Base-by-base conservation (phyloP, 2,329 filamentous ascomycete species). In the Diaporthe humulicola region DNA sequence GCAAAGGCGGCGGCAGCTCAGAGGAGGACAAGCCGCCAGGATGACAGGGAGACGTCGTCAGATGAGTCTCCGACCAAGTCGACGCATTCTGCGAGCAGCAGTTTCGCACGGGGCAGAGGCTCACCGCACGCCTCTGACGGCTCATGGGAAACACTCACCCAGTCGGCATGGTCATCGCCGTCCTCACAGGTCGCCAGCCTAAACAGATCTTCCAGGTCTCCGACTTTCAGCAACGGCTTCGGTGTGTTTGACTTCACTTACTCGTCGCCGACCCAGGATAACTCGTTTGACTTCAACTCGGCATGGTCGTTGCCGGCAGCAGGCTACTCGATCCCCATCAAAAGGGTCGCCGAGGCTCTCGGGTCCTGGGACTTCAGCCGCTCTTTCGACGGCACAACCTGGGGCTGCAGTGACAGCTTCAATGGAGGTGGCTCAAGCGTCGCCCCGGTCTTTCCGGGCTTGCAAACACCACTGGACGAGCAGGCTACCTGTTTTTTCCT, bases 401-500 rank as follows among this genome's bases (percentile, higher is more conserved):
- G 71, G 56, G 45, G 70, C 12, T 70, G 60, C 45, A 30, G 36
- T 25, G 58, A 60, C 33, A 25, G 38, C 30, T 42, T 33, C 25
- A n/a, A 57, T 19, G 38, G 4, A 12, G 19, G 33, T 15, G 30
- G 40, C 19, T 67, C 69, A 25, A 28, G 28, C 14, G 22, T 67
- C 2, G 48, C 69, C 19, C 60, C 58, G 30, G 50, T 74, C 36
- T 17, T 33, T 8, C n/a, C 70, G 22, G 50, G 69, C 40, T 25
- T 76, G 4, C 75, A 78, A 64, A 79, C 78, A 6, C 77, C 78
- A 5, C 76, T 79, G 17, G 77, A 79, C 17, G 75, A 79, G 42
- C 78, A 79, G 61, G 78, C 78, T 2, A 78, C 77, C 2, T 79
- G 78, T 36, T 79, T 77, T 56, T 79, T 79, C 22, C 71, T 79